These are phyloP conservation scores for Aspergillus sp. DNA, from an alignment of 2,329 filamentous ascomycete genomes.

Conservation along the genomic window DNA sequence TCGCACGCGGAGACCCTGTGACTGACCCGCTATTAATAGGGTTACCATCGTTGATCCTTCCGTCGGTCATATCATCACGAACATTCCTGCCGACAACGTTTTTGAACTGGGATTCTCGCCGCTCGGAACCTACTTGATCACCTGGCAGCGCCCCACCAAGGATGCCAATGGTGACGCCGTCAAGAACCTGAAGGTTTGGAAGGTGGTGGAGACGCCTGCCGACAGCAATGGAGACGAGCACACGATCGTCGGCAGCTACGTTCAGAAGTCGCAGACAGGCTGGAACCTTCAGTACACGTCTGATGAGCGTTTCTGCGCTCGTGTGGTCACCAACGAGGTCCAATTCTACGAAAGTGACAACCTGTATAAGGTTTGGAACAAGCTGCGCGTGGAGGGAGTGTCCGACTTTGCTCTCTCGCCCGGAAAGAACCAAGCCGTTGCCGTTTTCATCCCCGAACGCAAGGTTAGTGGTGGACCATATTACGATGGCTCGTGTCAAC, in stretches of 20 bases:
- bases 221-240: constrained; percentile 58
- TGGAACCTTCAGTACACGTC: constrained; percentile 97
- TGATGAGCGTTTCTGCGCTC: constrained; percentile 91
- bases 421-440: constrained; percentile 85
- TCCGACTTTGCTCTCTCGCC: constrained; percentile 86
- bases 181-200: constrained; percentile 98
- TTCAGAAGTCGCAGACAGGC: constrained; percentile 91
- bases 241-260: constrained; percentile 77
- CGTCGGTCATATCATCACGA: constrained; percentile 70
- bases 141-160: constrained; percentile 91
- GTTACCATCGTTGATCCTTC: constrained; percentile 84
- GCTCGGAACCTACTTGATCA: constrained; percentile 86
- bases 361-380: constrained; percentile 87
- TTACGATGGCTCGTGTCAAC: background rate
- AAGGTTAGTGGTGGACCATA: constrained; percentile 63
- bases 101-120: constrained; percentile 96
- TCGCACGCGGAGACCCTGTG: background rate
- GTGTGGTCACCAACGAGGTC: constrained; percentile 93
- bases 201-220: constrained; percentile 67
- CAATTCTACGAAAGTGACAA: constrained; percentile 93
- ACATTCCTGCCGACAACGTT: constrained; percentile 76
- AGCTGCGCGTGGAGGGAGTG: constrained; percentile 88
- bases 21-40: constrained; percentile 37
- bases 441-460: constrained; percentile 91
- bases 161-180: constrained; percentile 89